Evolutionary conservation across 768 basidiomycete species (phyloP), one percentile per base, ranked within the genome.

Genomic region (Boletus barrowsii): DNA sequence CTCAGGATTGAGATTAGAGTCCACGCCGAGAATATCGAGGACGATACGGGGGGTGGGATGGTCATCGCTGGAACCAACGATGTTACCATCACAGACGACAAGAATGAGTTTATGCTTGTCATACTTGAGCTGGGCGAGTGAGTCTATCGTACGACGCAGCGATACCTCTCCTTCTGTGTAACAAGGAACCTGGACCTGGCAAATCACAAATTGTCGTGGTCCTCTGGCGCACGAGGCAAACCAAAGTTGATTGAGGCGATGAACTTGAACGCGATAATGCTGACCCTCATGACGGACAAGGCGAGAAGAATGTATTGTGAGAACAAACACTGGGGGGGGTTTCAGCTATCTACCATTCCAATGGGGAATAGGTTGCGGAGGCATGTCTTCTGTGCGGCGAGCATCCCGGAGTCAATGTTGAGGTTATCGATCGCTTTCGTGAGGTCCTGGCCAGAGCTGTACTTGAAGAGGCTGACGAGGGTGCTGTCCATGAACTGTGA

Each of bases 21-120:
- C 93, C 2, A 87, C 91, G 49, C 96, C 96, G 3, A 22, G 22
- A 3, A 22, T 22, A 22, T 22, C 22, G 22, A 22, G 22, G 22
- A 22, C 3, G 22, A 22, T 22, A 22, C 22, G 22, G 22, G 96
- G 96, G 0, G 96, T 98, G 7, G 94, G 91, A 22, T 91, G 83
- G 72, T 98, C 95, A 71, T 98, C 98, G 9, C 96, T 94, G 4
- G 90, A 90, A 63, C 96, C 96, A 55, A 98, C 91, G 59, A 98
- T 97, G 3, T 22, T 22, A 22, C 22, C 22, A 22, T 22, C 22
- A 22, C 22, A 22, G 22, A 22, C 22, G 22, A 42, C 32, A n/a
- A 42, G 17, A 14, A 51, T 35, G 4, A 98, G 77, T 73, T 98
- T 98, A 37, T 96, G 89, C 73, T 98, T 99, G 76, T 99, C 96